Evolutionary conservation across 1,284 basidiomycete species (phyloP).

Genomic region (Sphaerobolus stellatus): DNA sequence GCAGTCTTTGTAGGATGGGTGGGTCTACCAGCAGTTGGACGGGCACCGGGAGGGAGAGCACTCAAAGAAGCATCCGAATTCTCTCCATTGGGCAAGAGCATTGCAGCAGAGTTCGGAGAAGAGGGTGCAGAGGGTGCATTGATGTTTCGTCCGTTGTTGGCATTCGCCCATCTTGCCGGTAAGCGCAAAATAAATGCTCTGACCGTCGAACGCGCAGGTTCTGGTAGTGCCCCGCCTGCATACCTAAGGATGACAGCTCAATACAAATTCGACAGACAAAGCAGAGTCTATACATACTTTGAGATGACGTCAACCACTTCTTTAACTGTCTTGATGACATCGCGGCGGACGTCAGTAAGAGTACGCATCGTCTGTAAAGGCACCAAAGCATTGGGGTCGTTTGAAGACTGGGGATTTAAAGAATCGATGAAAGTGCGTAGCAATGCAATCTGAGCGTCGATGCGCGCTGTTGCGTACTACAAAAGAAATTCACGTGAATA

Average conservation of each 20-base stretch:
- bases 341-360: constrained; percentile 71
- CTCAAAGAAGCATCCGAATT: not conserved
- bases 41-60: not conserved
- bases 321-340: constrained; percentile 83
- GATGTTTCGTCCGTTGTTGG: constrained; percentile 10
- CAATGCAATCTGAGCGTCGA: constrained; percentile 83
- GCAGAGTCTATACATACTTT: constrained; percentile 47
- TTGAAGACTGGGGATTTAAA: constrained; percentile 45
- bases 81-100: not conserved
- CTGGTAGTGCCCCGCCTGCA: constrained; percentile 80
- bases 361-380: constrained; percentile 51
- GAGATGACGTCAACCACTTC: constrained; percentile 88
- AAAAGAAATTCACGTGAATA: constrained; percentile 7
- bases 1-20: constrained; percentile 49
- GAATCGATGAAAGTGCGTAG: constrained; percentile 79
- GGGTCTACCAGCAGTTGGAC: constrained; percentile 12
- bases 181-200: constrained; percentile 79
- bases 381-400: constrained; percentile 26
- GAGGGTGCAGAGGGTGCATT: not conserved
- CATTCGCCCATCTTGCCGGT: constrained; percentile 74
- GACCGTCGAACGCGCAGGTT: constrained; percentile 76
- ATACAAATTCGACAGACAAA: not conserved
- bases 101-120: constrained; percentile 1
- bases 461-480: constrained; percentile 84
- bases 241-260: constrained; percentile 3